phyloP scores from a whole-genome alignment of 2,329 filamentous ascomycete genomes.

The Fusarium mangiferae region DNA sequence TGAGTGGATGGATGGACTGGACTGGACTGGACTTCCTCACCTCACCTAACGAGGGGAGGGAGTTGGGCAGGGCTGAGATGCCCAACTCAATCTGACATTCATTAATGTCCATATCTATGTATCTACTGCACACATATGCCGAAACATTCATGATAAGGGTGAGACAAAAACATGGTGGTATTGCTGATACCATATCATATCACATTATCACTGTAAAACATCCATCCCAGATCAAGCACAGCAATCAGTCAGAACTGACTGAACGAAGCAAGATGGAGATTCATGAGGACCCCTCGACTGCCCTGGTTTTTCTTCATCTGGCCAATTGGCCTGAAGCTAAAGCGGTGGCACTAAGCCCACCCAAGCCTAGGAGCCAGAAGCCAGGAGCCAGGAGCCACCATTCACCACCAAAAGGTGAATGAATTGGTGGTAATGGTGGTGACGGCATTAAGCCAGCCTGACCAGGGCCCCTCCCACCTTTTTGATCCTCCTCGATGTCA shows the following conservation, averaged over 20 bases:
- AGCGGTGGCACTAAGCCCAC: slow-evolving; percentile 33
- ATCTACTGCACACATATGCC: neutral
- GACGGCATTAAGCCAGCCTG: slow-evolving; percentile 33
- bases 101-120: neutral
- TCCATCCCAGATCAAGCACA: neutral
- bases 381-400: slow-evolving; percentile 3
- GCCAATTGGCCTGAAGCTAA: slow-evolving; percentile 37
- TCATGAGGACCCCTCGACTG: slow-evolving; percentile 5
- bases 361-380: slow-evolving; percentile 1
- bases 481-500: neutral
- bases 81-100: neutral
- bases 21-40: neutral
- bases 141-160: neutral
- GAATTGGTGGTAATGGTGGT: neutral
- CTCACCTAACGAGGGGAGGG: neutral
- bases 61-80: slow-evolving; percentile 22
- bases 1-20: neutral
- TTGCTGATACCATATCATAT: neutral
- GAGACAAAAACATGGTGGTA: neutral
- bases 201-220: neutral
- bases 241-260: neutral
- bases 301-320: slow-evolving; percentile 28
- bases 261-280: neutral
- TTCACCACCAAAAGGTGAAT: slow-evolving; percentile 2
- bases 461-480: slow-evolving; percentile 16